These are phyloP conservation scores for Nakaseomyces nivariensis DNA, from an alignment of 1,139 yeast species.

Conservation along the genomic window DNA sequence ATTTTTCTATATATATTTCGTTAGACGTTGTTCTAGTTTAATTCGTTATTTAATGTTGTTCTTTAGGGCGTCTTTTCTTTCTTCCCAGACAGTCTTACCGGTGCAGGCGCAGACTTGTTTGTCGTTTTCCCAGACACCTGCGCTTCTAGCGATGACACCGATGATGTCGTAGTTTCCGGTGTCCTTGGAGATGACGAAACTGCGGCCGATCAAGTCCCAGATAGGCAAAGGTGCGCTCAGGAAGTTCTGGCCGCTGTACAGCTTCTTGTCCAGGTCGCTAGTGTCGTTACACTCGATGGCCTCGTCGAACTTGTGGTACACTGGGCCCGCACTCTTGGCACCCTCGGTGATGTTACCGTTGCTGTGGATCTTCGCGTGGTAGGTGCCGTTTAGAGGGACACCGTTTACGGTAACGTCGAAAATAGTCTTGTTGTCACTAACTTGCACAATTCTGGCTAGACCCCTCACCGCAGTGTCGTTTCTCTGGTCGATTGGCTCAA, in stretches of 20 bases:
- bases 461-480: slow-evolving; percentile 71
- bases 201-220: slow-evolving; percentile 66
- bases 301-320: slow-evolving; percentile 37
- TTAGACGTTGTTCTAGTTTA: no score
- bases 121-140: slow-evolving; percentile 95
- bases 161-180: slow-evolving; percentile 39
- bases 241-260: slow-evolving; percentile 49
- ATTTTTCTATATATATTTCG: no score
- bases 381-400: slow-evolving; percentile 45
- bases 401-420: slow-evolving; percentile 78
- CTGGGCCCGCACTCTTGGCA: slow-evolving; percentile 55
- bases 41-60: slow-evolving; percentile 14
- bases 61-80: slow-evolving; percentile 56
- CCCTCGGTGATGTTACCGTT: slow-evolving; percentile 75
- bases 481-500: slow-evolving; percentile 31
- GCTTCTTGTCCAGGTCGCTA: slow-evolving; percentile 27
- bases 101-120: slow-evolving; percentile 90
- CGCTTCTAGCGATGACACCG: slow-evolving; percentile 93
- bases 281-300: slow-evolving; percentile 27
- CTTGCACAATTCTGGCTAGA: slow-evolving; percentile 75
- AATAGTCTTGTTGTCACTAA: slow-evolving; percentile 39
- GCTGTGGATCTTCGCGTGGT: slow-evolving; percentile 57
- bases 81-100: slow-evolving; percentile 96
- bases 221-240: slow-evolving; percentile 49
- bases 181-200: slow-evolving; percentile 50